Evolutionary conservation across 179 eudicot species (phyloP), one percentile per base, ranked within the genome.

Genomic region (Silene noctiflora): DNA sequence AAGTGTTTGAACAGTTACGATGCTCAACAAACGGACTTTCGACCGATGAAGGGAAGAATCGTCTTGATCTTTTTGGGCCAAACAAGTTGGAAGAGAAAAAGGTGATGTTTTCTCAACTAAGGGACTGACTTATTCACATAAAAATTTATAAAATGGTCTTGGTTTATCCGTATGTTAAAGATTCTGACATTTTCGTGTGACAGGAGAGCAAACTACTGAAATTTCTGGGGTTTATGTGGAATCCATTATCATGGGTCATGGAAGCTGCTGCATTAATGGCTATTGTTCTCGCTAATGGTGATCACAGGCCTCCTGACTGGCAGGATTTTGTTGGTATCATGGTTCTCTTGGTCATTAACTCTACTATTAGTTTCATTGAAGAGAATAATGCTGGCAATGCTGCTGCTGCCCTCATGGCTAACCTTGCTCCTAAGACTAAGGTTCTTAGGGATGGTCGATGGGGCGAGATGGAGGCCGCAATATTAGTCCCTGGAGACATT

Each of bases 221-320:
- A 84, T 93, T 92, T 83, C 88, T 92, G 20, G 97, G 96, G 13
- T 92, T 92, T 81, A 92, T 92, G 97, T 92, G 97, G 97, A 92
- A 92, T 74, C 97, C 97, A 67, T 85, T 91, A 69, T 92, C 97
- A 80, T 92, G 97, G 97, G 98, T 93, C 67, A 93, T 93, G 98
- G 98, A 93, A 82, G 88, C 89, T 61, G 98, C 98, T 42, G 98
- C 98, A 19, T 24, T 93, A 0, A 93, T 93, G 98, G 98, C 98
- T 10, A 91, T 93, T 84, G 93, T 75, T 17, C 72, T 93, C 76
- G 96, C 98, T 46, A 93, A 93, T 78, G 98, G 98, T 19, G 89
- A 83, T 69, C 87, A 92, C 55, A 88, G 76, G 83, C 96, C 96
- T 22, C 98, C 98, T 4, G 98, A 93, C 78, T 93, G 97, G 97